Conservation (phyloP, 1,284 basidiomycete genomes). For the Moesziomyces sp. region DNA sequence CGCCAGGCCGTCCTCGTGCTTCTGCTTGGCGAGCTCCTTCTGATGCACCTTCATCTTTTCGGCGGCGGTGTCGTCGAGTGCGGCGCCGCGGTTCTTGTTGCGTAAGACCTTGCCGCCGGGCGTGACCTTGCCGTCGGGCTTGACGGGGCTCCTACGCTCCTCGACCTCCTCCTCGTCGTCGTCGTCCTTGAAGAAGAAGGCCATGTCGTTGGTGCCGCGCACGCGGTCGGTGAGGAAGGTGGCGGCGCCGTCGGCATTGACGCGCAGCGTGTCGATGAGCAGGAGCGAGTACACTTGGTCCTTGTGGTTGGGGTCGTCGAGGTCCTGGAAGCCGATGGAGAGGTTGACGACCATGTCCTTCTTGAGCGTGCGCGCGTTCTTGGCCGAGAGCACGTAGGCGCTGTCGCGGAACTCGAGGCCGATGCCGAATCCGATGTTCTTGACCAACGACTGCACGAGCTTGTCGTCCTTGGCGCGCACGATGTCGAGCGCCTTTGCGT, state of each 20-base stretch:
- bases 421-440: conserved; percentile 85
- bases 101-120: conserved; percentile 63
- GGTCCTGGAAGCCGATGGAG: conserved; percentile 83
- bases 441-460: conserved; percentile 84
- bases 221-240: conserved; percentile 80
- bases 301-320: conserved; percentile 74
- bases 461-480: conserved; percentile 82
- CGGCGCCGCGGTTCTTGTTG: conserved; percentile 75
- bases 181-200: conserved; percentile 79
- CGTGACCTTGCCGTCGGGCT: conserved; percentile 50
- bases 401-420: conserved; percentile 89
- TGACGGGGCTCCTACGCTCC: conserved; percentile 43
- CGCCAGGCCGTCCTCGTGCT: conserved; percentile 85
- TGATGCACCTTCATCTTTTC: conserved; percentile 90
- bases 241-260: conserved; percentile 74
- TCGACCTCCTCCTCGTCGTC: conserved; percentile 52
- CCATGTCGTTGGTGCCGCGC: conserved; percentile 76
- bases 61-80: conserved; percentile 78
- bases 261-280: conserved; percentile 86
- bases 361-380: conserved; percentile 79
- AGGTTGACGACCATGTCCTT: conserved; percentile 88
- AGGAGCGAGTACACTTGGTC: conserved; percentile 90
- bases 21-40: conserved; percentile 79
- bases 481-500: conserved; percentile 79
- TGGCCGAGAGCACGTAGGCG: conserved; percentile 81